Evolutionary conservation across 768 basidiomycete genomes (phyloP).

Genomic region (Lentinula sp.): DNA sequence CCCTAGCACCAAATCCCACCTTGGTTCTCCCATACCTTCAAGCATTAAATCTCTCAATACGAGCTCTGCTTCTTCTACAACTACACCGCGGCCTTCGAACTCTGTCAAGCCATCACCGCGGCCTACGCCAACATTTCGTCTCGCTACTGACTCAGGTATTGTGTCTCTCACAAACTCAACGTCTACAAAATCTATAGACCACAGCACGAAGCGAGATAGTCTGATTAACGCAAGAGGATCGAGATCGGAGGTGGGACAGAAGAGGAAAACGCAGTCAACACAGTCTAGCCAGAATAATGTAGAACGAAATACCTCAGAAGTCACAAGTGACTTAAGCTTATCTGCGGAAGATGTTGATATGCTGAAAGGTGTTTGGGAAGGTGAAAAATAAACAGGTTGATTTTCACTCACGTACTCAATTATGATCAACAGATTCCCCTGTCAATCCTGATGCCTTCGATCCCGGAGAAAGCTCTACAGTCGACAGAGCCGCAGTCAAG

Average conservation of each 20-base stretch:
- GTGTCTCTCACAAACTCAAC: neutral
- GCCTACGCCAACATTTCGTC: neutral
- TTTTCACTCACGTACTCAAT: neutral
- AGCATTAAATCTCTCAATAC: neutral
- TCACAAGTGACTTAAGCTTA: neutral
- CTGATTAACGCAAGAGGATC: neutral
- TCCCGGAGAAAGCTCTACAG: neutral
- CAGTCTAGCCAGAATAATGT: neutral
- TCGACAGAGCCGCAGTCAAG: neutral
- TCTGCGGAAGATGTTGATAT: neutral
- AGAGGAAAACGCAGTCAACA: neutral
- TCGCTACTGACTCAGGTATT: neutral
- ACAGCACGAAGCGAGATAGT: neutral
- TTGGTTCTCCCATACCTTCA: neutral
- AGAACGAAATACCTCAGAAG: neutral
- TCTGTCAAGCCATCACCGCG: neutral
- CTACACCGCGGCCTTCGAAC: neutral
- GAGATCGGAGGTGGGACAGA: neutral
- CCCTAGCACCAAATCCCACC: neutral
- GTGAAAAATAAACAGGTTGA: neutral
- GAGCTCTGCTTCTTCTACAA: neutral
- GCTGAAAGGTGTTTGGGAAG: conserved; percentile 4
- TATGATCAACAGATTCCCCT: neutral
- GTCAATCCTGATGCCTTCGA: neutral
- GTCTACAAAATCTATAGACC: neutral